phyloP scores from a whole-genome alignment of 208 protist genomes.

The Acanthamoeba rhysodes region DNA sequence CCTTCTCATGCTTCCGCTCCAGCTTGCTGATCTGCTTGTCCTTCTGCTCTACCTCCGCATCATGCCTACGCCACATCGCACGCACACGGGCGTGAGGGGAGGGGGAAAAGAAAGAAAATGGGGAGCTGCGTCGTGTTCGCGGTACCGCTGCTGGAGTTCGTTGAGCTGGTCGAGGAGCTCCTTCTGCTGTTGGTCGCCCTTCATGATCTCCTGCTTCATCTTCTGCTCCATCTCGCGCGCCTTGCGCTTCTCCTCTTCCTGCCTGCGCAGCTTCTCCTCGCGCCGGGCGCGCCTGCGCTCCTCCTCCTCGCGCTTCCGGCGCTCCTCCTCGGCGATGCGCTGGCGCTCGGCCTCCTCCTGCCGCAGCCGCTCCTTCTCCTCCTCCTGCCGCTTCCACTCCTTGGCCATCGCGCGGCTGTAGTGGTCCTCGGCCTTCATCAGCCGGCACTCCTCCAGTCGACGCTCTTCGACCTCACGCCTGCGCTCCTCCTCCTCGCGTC shows the following conservation, averaged over 20 bases:
- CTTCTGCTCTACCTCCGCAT: constrained; percentile 10
- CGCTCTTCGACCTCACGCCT: not conserved
- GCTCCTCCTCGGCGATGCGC: constrained; percentile 3
- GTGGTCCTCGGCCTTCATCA: constrained; percentile 52
- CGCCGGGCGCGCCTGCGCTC: not conserved
- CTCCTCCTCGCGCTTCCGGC: constrained; percentile 20
- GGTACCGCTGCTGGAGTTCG: constrained; percentile 17
- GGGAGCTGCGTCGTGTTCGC: too few species aligned
- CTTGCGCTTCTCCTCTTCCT: constrained; percentile 27
- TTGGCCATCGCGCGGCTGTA: constrained; percentile 17
- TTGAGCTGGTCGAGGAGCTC: constrained; percentile 58
- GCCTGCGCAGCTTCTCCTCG: not conserved
- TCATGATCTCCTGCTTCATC: constrained; percentile 63
- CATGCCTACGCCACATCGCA: not conserved
- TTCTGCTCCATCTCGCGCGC: constrained; percentile 14
- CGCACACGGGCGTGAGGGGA: too few species aligned
- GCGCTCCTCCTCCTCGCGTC: not conserved
- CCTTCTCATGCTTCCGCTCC: constrained; percentile 32
- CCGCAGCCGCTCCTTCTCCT: not conserved
- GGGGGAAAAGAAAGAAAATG: too few species aligned
- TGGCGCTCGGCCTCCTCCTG: not conserved
- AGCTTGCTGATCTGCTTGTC: constrained; percentile 52
- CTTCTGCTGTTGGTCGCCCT: constrained; percentile 52
- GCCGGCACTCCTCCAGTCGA: not conserved
- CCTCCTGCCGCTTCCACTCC: constrained; percentile 6